Conservation (phyloP, 2,329 filamentous ascomycete genomes). For the Amauroascus niger region DNA sequence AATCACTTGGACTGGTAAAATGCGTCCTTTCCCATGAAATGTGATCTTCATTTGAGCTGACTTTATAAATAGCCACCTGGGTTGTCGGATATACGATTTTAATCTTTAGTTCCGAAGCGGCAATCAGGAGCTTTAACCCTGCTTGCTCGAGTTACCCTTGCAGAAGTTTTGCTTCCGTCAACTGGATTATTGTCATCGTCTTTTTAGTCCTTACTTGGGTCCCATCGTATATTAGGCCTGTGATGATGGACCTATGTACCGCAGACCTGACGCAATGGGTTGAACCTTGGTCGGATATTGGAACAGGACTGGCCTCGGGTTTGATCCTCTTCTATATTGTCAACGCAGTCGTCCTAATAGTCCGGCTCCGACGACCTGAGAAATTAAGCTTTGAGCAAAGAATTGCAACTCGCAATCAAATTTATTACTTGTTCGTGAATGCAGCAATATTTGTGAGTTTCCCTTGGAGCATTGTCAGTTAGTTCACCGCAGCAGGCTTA, state of each 20-base stretch:
- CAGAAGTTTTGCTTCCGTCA: slow-evolving; percentile 15
- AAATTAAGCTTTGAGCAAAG: slow-evolving; percentile 19
- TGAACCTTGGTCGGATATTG: slow-evolving; percentile 20
- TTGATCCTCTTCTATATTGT: slow-evolving; percentile 18
- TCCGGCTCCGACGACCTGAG: slow-evolving; percentile 18
- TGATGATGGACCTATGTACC: slow-evolving; percentile 15
- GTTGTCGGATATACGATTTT: slow-evolving; percentile 21
- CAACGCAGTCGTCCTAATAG: slow-evolving; percentile 15
- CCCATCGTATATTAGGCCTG: slow-evolving; percentile 17
- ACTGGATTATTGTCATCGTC: slow-evolving; percentile 17
- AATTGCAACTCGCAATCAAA: slow-evolving; percentile 20
- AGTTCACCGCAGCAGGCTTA: slow-evolving; percentile 1
- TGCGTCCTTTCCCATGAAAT: not conserved
- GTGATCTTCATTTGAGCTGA: slow-evolving; percentile 8
- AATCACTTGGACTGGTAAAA: slow-evolving; percentile 21
- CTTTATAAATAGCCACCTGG: slow-evolving; percentile 20
- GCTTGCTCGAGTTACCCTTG: slow-evolving; percentile 8
- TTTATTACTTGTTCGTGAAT: slow-evolving; percentile 22
- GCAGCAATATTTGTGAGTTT: slow-evolving; percentile 20
- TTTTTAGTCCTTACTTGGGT: slow-evolving; percentile 20
- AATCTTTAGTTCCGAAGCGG: slow-evolving; percentile 20
- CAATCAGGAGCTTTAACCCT: slow-evolving; percentile 16
- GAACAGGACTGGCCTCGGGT: slow-evolving; percentile 15
- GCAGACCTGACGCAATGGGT: slow-evolving; percentile 18
- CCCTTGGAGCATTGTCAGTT: not conserved